Percentiles rank a stretch among this genome's conserved stretches.
These are phyloP conservation scores for Cryptosporidium sp. DNA, from an alignment of 169 alveolate species.

Conservation along the genomic window DNA sequence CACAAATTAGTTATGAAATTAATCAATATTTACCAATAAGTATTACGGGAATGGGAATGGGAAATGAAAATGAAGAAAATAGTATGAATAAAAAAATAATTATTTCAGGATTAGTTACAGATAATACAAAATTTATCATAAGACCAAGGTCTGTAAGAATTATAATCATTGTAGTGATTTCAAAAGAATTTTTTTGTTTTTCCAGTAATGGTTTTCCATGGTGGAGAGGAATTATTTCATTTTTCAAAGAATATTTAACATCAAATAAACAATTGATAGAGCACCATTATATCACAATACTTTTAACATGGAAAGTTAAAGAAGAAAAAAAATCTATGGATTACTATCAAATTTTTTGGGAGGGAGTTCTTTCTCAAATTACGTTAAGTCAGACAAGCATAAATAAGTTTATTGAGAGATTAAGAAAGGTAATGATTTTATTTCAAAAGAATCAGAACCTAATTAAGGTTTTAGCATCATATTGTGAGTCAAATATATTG, in stretches of 20 bases:
- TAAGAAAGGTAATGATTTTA: constrained; percentile 1
- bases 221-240: constrained; percentile 62
- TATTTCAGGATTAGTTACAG: constrained; percentile 64
- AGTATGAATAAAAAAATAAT: background rate
- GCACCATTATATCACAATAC: constrained; percentile 27
- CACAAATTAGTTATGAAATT: constrained; percentile 1
- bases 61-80: background rate
- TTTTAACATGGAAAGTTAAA: constrained; percentile 23
- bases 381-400: constrained; percentile 17
- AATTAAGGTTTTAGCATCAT: constrained; percentile 2
- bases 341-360: constrained; percentile 56
- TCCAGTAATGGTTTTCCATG: constrained; percentile 45
- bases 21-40: constrained; percentile 41
- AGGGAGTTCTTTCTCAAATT: constrained; percentile 45
- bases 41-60: constrained; percentile 42
- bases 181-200: constrained; percentile 31
- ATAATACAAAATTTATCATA: constrained; percentile 44
- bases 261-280: constrained; percentile 22
- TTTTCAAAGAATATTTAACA: constrained; percentile 40
- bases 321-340: background rate
- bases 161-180: constrained; percentile 24
- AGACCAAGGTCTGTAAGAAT: constrained; percentile 47
- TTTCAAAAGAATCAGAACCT: constrained; percentile 13
- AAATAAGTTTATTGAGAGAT: constrained; percentile 13
- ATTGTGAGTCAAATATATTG: constrained; percentile 53